A percentile compares a stretch with the other conserved stretches of the same genome.
Evolutionary conservation across 2,329 filamentous ascomycete genomes (phyloP).

Genomic region (Neurospora sp.): DNA sequence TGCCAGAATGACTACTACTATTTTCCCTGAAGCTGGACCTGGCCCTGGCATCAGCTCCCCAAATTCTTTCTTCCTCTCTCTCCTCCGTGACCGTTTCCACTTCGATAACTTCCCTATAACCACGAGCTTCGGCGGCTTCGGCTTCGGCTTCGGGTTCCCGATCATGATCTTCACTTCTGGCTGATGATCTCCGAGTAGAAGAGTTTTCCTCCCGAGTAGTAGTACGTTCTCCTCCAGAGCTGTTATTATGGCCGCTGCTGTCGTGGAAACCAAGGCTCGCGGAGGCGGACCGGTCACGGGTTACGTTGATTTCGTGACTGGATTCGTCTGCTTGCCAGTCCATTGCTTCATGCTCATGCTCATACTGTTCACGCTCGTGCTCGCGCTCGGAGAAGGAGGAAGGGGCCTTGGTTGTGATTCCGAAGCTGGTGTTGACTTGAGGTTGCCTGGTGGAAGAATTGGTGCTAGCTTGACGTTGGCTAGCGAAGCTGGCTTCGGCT

Average conservation of each 20-base stretch:
- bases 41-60: background rate
- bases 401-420: background rate
- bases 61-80: background rate
- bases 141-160: background rate
- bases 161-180: background rate
- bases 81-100: background rate
- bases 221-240: background rate
- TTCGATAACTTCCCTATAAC: background rate
- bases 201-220: background rate
- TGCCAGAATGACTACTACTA: background rate
- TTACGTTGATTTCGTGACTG: background rate
- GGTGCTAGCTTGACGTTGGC: background rate
- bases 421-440: constrained; percentile 4
- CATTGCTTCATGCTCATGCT: background rate
- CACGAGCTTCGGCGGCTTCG: background rate
- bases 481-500: background rate
- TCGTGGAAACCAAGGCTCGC: background rate
- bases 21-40: background rate
- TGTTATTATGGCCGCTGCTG: background rate
- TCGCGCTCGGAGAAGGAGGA: background rate
- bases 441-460: background rate
- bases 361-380: background rate
- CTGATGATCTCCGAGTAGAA: background rate
- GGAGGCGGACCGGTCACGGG: background rate
- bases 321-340: background rate